These are phyloP conservation scores for Tetramitus jugosus DNA, from an alignment of 208 protist species.

Conservation along the genomic window DNA sequence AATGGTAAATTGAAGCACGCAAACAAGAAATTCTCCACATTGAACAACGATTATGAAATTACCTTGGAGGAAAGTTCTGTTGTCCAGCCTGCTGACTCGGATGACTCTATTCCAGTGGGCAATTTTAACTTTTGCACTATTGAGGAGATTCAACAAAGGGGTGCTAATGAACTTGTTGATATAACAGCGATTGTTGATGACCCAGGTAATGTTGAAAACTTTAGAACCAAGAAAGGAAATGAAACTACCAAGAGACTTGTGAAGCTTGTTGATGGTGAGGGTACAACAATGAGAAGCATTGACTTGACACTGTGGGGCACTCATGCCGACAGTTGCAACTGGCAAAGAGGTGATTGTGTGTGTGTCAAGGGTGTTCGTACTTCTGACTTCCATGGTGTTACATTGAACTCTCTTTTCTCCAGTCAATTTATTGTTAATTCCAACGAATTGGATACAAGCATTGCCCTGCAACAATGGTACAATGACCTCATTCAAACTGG, in stretches of 20 bases:
- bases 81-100: neutral
- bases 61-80: neutral
- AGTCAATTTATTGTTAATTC: neutral
- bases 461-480: neutral
- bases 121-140: neutral
- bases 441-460: too few relatives aligned
- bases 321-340: neutral
- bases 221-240: neutral
- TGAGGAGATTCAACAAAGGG: neutral
- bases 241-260: neutral
- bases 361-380: neutral
- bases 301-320: neutral
- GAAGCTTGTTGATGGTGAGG: neutral
- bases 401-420: neutral
- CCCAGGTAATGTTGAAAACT: neutral
- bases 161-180: neutral
- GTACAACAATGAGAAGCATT: neutral
- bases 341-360: neutral
- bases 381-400: neutral
- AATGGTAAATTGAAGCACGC: neutral
- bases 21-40: neutral
- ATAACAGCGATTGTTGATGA: neutral
- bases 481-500: too few relatives aligned
- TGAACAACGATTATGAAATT: constrained; percentile 1
- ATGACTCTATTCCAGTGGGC: neutral